phyloP scores from a whole-genome alignment of 2,329 filamentous ascomycete genomes.

The Fusarium stilboides region DNA sequence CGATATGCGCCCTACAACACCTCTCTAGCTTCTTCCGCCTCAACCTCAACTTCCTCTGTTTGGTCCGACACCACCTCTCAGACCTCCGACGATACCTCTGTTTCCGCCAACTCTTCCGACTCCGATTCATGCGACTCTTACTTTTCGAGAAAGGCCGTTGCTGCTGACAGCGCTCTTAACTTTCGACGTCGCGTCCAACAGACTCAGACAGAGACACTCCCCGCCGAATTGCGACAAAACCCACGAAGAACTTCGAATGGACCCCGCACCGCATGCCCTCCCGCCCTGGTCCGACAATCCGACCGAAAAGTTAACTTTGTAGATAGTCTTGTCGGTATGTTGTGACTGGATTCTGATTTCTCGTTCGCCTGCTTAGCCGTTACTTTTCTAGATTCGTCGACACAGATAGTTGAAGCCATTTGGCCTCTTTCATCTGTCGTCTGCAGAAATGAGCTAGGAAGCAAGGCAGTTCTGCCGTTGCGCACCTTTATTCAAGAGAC shows the following conservation, averaged over 20 bases:
- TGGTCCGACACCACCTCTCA: constrained; percentile 83
- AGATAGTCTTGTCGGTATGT: constrained; percentile 97
- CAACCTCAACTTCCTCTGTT: constrained; percentile 81
- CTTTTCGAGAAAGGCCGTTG: constrained; percentile 49
- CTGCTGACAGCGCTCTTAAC: constrained; percentile 45
- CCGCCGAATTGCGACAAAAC: constrained; percentile 75
- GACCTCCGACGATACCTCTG: constrained; percentile 77
- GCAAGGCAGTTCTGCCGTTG: constrained; percentile 86
- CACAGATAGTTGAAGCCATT: constrained; percentile 96
- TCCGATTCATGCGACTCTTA: constrained; percentile 64
- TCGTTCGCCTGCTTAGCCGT: constrained; percentile 54
- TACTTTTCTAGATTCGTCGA: constrained; percentile 83
- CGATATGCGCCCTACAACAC: constrained; percentile 76
- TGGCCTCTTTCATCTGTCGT: constrained; percentile 92
- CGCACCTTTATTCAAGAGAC: constrained; percentile 99
- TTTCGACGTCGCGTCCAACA: constrained; percentile 46
- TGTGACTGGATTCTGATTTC: constrained; percentile 47
- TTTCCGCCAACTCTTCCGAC: constrained; percentile 74
- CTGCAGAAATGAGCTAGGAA: constrained; percentile 79
- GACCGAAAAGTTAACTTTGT: constrained; percentile 97
- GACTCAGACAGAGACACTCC: constrained; percentile 62
- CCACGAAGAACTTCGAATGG: constrained; percentile 71
- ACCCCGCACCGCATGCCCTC: constrained; percentile 74
- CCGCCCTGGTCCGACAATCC: constrained; percentile 85
- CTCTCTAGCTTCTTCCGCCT: constrained; percentile 81